Conservation (phyloP, 257 asterid species). For the Avicennia marina region DNA sequence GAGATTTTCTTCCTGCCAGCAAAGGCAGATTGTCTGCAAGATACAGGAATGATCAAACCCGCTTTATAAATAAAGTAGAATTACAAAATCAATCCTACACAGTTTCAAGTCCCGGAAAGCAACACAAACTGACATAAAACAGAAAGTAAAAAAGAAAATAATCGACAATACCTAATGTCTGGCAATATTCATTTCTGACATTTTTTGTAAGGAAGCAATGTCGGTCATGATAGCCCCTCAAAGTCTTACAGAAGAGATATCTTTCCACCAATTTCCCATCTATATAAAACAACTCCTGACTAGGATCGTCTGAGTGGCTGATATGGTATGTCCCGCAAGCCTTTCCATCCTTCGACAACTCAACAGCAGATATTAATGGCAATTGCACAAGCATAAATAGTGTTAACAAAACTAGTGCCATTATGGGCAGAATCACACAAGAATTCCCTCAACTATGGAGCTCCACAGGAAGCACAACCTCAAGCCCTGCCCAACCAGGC, state of each 20-base stretch:
- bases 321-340: slow-evolving; percentile 53
- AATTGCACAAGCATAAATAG: slow-evolving; percentile 43
- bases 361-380: slow-evolving; percentile 37
- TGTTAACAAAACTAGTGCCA: slow-evolving; percentile 31
- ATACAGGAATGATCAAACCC: slow-evolving; percentile 12
- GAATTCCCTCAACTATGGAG: slow-evolving; percentile 25
- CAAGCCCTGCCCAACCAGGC: slow-evolving; percentile 13
- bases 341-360: slow-evolving; percentile 29
- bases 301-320: slow-evolving; percentile 35
- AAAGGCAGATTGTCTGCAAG: slow-evolving; percentile 45
- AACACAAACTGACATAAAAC: background rate
- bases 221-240: slow-evolving; percentile 33
- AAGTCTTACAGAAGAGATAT: slow-evolving; percentile 53
- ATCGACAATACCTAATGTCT: slow-evolving; percentile 44
- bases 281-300: slow-evolving; percentile 43
- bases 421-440: slow-evolving; percentile 27
- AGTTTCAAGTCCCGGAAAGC: background rate
- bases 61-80: too few species aligned
- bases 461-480: slow-evolving; percentile 29
- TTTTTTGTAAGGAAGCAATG: slow-evolving; percentile 34
- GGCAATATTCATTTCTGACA: slow-evolving; percentile 41
- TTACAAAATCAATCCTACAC: too few species aligned
- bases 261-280: slow-evolving; percentile 57
- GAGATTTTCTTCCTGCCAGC: slow-evolving; percentile 43
- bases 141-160: background rate